Conservation (phyloP, 495 filamentous ascomycete species). For the Penicillium dipodomyicola region DNA sequence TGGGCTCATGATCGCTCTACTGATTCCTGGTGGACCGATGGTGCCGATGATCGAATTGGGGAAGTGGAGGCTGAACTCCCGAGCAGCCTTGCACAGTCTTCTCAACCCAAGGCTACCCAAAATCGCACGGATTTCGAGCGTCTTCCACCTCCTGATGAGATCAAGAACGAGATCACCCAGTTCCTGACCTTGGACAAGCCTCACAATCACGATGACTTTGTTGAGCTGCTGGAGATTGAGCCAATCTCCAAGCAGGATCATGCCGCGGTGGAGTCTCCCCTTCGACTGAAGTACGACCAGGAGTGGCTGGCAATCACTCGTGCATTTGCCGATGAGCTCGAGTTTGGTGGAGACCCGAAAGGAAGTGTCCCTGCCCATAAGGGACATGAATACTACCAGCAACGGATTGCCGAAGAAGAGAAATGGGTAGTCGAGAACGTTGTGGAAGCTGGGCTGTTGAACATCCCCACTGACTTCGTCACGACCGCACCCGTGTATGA, state of each 20-base stretch:
- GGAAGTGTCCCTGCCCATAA: slow-evolving; percentile 48
- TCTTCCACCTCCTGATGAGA: slow-evolving; percentile 33
- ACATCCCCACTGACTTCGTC: slow-evolving; percentile 72
- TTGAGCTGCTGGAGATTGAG: slow-evolving; percentile 67
- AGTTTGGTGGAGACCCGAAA: slow-evolving; percentile 52
- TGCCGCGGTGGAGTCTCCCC: slow-evolving; percentile 25
- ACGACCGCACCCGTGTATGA: slow-evolving; percentile 72
- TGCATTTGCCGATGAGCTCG: slow-evolving; percentile 62
- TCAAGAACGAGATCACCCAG: slow-evolving; percentile 70
- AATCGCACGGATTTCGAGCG: neutral
- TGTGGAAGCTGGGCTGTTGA: slow-evolving; percentile 54
- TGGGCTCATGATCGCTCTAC: neutral
- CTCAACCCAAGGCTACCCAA: neutral
- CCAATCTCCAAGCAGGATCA: slow-evolving; percentile 36
- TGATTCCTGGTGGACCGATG: neutral
- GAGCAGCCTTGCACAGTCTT: neutral
- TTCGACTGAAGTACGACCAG: slow-evolving; percentile 72
- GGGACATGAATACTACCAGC: slow-evolving; percentile 62
- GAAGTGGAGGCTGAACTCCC: neutral
- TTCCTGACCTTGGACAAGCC: slow-evolving; percentile 93
- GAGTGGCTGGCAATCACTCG: slow-evolving; percentile 95
- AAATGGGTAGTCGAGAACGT: slow-evolving; percentile 77
- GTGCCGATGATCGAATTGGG: neutral
- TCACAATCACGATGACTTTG: slow-evolving; percentile 64
- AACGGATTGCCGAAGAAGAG: slow-evolving; percentile 61